phyloP scores from a whole-genome alignment of 257 asterid genomes.

The Solanum etuberosum region DNA sequence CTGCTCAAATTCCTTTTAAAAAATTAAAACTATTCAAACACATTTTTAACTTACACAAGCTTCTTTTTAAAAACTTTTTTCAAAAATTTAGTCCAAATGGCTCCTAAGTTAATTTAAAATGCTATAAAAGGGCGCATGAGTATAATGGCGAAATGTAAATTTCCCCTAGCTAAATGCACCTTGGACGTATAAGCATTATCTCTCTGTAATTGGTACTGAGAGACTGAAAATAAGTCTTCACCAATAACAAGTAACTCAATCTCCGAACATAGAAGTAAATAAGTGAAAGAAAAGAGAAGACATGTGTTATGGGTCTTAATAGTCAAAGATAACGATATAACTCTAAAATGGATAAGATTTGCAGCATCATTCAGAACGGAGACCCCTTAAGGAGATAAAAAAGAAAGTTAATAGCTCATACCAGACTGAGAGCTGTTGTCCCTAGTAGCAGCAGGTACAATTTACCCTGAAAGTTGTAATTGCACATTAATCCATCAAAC shows the following conservation, averaged over 20 bases:
- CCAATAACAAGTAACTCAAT: neutral
- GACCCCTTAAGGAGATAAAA: neutral
- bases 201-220: neutral
- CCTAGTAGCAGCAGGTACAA: conserved; percentile 93
- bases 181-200: neutral
- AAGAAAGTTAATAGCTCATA: conserved; percentile 18
- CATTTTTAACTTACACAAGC: neutral
- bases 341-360: neutral
- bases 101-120: neutral
- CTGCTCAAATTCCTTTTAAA: neutral
- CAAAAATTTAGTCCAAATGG: neutral
- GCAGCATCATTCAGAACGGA: neutral
- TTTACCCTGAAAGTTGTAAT: conserved; percentile 47
- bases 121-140: neutral
- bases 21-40: neutral
- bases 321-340: neutral
- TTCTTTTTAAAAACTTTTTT: neutral
- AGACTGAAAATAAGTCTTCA: neutral
- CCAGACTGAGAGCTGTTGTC: conserved; percentile 92
- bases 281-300: neutral
- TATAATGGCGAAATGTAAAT: neutral
- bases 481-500: neutral
- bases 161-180: neutral
- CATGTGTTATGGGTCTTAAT: neutral
- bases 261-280: neutral